Evolutionary conservation across 2,329 filamentous ascomycete genomes (phyloP).

Genomic region (Sclerotinia nivalis): DNA sequence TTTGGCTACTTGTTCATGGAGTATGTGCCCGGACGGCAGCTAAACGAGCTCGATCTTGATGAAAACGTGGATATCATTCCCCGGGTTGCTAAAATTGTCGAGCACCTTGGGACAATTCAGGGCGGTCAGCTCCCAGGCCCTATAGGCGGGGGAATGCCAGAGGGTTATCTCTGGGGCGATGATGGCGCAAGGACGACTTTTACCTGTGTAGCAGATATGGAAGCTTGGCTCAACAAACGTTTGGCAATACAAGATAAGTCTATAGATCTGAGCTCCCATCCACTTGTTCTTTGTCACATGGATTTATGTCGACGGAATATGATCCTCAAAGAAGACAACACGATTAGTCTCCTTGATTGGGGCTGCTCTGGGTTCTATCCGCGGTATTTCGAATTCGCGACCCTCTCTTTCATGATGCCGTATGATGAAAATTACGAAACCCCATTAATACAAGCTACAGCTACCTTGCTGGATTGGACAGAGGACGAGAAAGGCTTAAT

Average conservation of each 20-base stretch:
- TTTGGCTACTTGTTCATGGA: conserved; percentile 38
- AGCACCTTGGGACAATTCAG: not conserved
- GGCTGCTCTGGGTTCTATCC: conserved; percentile 35
- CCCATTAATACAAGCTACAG: not conserved
- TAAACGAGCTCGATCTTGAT: conserved; percentile 26
- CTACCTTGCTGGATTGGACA: not conserved
- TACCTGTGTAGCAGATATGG: not conserved
- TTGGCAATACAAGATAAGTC: not conserved
- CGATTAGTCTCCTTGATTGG: conserved; percentile 37
- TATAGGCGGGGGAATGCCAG: not conserved
- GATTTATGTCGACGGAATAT: conserved; percentile 38
- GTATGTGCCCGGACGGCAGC: conserved; percentile 31
- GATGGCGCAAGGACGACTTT: not conserved
- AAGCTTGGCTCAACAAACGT: not conserved
- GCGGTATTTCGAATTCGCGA: conserved; percentile 34
- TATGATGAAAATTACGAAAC: not conserved
- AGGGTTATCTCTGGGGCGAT: not conserved
- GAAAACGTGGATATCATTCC: not conserved
- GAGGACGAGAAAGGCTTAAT: not conserved
- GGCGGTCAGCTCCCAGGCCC: not conserved
- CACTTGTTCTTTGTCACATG: conserved; percentile 38
- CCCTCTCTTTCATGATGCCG: conserved; percentile 20
- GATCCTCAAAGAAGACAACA: conserved; percentile 34
- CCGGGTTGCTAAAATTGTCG: not conserved
- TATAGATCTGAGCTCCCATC: conserved; percentile 32